These are phyloP conservation scores for Lactarius evosmus DNA, from an alignment of 768 basidiomycete species.

Conservation along the genomic window DNA sequence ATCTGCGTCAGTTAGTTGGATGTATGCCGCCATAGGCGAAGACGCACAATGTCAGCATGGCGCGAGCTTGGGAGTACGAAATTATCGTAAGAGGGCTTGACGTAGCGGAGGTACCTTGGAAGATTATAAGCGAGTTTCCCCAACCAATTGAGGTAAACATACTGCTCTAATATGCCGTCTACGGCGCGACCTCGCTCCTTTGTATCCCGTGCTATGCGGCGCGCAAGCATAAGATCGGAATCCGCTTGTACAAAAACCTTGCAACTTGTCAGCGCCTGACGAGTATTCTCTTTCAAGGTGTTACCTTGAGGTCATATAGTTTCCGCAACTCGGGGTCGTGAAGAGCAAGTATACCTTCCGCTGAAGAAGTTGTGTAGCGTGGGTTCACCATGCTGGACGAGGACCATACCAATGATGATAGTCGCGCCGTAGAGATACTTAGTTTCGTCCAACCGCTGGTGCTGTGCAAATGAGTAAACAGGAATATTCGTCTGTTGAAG, in stretches of 20 bases:
- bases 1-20: slow-evolving; percentile 51
- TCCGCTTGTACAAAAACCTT: slow-evolving; percentile 91
- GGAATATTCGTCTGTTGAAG: slow-evolving; percentile 87
- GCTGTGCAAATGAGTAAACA: slow-evolving; percentile 88
- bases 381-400: neutral
- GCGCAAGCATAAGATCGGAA: slow-evolving; percentile 94
- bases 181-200: slow-evolving; percentile 84
- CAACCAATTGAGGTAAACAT: slow-evolving; percentile 28
- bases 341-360: slow-evolving; percentile 91
- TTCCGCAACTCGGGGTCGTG: slow-evolving; percentile 74
- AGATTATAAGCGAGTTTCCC: neutral
- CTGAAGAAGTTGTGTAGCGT: slow-evolving; percentile 35
- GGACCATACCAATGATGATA: slow-evolving; percentile 73
- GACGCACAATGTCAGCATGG: slow-evolving; percentile 80
- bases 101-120: slow-evolving; percentile 82
- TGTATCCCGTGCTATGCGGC: slow-evolving; percentile 84
- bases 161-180: slow-evolving; percentile 88
- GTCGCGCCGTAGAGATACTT: slow-evolving; percentile 93
- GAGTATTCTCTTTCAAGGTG: neutral
- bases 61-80: slow-evolving; percentile 87
- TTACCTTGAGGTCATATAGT: slow-evolving; percentile 88
- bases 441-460: slow-evolving; percentile 74
- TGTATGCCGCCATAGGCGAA: neutral
- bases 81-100: slow-evolving; percentile 93
- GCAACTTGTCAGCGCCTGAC: neutral